These are phyloP conservation scores for Millerozyma acaciae DNA, from an alignment of 805 yeast genomes.

Conservation along the genomic window DNA sequence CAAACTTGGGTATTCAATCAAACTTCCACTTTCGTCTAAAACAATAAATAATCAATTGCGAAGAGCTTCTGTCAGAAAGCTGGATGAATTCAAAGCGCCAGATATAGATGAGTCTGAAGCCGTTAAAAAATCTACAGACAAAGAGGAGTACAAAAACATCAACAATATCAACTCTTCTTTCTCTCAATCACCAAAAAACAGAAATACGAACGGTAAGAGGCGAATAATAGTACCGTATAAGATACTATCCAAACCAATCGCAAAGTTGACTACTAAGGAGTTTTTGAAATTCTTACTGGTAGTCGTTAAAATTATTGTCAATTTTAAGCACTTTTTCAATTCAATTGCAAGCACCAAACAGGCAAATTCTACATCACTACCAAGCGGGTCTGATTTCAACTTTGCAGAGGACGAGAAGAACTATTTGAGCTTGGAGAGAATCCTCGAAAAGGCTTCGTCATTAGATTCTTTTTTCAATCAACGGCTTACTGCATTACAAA, in stretches of 20 bases:
- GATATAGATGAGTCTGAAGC: background rate
- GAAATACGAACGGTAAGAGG: conserved; percentile 13
- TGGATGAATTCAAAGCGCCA: conserved; percentile 2
- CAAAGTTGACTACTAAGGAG: conserved; percentile 33
- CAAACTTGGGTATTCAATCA: conserved; percentile 27
- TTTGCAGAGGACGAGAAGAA: too few relatives aligned
- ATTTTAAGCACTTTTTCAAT: conserved; percentile 27
- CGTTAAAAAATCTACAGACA: background rate
- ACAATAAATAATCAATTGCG: conserved; percentile 24
- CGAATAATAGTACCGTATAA: conserved; percentile 39
- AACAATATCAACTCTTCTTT: conserved; percentile 1
- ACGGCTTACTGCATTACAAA: too few relatives aligned
- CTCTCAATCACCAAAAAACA: conserved; percentile 1
- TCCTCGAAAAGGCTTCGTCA: conserved; percentile 13
- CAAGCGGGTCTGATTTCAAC: too few relatives aligned
- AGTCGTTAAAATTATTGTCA: conserved; percentile 33
- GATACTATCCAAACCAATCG: conserved; percentile 38
- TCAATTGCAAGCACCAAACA: too few relatives aligned
- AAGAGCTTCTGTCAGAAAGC: conserved; percentile 10
- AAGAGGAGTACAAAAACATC: background rate
- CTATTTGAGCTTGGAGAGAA: conserved; percentile 14
- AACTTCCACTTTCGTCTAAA: conserved; percentile 26
- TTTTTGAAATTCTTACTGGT: conserved; percentile 33
- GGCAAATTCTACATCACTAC: too few relatives aligned
- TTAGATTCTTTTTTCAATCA: conserved; percentile 16